Evolutionary conservation across 2,329 filamentous ascomycete genomes (phyloP).

Genomic region (Incumbomyces delicatus): DNA sequence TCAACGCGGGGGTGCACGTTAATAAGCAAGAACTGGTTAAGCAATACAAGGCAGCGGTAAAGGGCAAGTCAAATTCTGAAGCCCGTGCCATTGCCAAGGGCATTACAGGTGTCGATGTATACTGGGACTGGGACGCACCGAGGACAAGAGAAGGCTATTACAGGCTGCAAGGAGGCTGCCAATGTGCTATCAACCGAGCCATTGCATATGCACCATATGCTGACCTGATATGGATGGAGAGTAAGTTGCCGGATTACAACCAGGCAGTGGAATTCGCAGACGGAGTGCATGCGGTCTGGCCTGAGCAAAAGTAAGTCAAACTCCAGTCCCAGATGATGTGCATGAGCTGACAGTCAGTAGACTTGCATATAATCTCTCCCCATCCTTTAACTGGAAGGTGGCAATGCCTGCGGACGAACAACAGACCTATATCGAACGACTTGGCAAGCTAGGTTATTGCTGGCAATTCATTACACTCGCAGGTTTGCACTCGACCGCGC

Average conservation of each 20-base stretch:
- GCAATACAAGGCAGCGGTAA: constrained; percentile 56
- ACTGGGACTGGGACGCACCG: constrained; percentile 92
- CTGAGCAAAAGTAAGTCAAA: constrained; percentile 76
- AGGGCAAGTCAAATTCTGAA: constrained; percentile 80
- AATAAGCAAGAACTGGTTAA: constrained; percentile 60
- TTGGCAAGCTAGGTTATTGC: constrained; percentile 84
- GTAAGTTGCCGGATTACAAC: constrained; percentile 80
- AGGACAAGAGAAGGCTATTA: constrained; percentile 93
- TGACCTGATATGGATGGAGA: constrained; percentile 99
- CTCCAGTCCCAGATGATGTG: not conserved
- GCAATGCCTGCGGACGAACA: constrained; percentile 88
- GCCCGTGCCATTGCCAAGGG: constrained; percentile 68
- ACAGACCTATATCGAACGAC: constrained; percentile 91
- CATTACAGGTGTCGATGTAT: constrained; percentile 68
- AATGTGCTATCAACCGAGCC: constrained; percentile 83
- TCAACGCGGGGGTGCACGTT: constrained; percentile 56
- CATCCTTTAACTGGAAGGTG: constrained; percentile 99
- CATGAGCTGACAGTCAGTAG: constrained; percentile 34
- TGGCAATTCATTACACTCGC: constrained; percentile 99
- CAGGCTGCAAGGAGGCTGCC: constrained; percentile 79
- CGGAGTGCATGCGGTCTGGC: constrained; percentile 88
- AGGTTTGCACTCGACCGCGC: constrained; percentile 86
- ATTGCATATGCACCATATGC: constrained; percentile 87
- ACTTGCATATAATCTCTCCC: constrained; percentile 94
- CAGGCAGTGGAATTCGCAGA: constrained; percentile 90